Evolutionary conservation across 2,329 filamentous ascomycete species (phyloP).

Genomic region (Pyrenophora seminiperda): DNA sequence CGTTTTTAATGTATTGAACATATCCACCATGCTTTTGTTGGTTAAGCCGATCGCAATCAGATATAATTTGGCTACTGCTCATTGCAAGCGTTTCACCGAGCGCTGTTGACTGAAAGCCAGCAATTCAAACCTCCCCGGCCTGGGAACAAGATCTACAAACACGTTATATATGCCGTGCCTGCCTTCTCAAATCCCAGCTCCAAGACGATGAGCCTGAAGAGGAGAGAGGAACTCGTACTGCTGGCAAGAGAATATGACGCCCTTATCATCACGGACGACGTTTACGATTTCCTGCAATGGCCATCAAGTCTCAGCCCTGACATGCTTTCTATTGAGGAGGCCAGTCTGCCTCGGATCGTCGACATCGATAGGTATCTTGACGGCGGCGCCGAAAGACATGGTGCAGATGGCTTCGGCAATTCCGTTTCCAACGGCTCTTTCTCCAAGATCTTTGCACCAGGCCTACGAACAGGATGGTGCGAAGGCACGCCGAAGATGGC

Average conservation of each 20-base stretch:
- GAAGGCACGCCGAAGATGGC: slow-evolving; percentile 70
- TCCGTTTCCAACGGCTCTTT: slow-evolving; percentile 86
- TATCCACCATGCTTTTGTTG: not conserved
- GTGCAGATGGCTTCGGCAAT: slow-evolving; percentile 72
- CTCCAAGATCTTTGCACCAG: slow-evolving; percentile 83
- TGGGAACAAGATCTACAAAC: slow-evolving; percentile 78
- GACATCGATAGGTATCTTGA: slow-evolving; percentile 76
- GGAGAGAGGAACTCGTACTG: slow-evolving; percentile 71
- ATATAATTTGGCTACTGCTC: not conserved
- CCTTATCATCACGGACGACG: slow-evolving; percentile 85
- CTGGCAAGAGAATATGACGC: slow-evolving; percentile 80
- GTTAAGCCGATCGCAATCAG: too few species aligned
- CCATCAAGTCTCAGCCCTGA: slow-evolving; percentile 48
- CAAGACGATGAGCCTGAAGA: slow-evolving; percentile 74
- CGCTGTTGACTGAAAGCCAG: slow-evolving; percentile 39
- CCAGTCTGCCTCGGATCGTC: slow-evolving; percentile 70
- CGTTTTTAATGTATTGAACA: not conserved
- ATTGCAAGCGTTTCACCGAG: not conserved
- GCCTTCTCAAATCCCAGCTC: slow-evolving; percentile 89
- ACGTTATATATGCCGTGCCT: slow-evolving; percentile 87
- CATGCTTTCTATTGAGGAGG: slow-evolving; percentile 44
- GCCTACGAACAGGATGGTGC: slow-evolving; percentile 84
- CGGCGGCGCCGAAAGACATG: slow-evolving; percentile 55
- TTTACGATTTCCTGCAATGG: slow-evolving; percentile 94
- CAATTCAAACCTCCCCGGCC: slow-evolving; percentile 63